Base-by-base conservation (phyloP, 805 yeast species). In the Cyberlindnera euphorbiae region DNA sequence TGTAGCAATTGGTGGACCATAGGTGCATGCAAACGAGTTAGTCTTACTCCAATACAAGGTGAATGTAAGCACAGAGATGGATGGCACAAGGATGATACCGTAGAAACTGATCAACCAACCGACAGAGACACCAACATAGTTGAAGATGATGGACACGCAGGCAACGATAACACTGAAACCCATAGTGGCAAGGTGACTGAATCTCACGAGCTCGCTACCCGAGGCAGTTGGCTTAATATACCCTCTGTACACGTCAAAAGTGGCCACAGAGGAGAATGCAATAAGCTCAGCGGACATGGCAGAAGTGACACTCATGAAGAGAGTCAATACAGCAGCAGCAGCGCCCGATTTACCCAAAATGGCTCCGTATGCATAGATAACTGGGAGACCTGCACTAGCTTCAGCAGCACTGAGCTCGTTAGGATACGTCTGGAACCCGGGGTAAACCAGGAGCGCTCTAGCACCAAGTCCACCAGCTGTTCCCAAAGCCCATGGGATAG, bases 321-420 rank as follows among this genome's bases (percentile, higher is more conserved):
- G 35, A 56, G 64, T 65, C 15, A 64, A 36, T 23, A 67, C 50
- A 1, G 61, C 66, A 9, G 66, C 66, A 17, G 60, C 67, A 12
- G 69, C 68, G 11, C 71, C 72, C 26, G 59, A 46, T 30, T 53
- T 58, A n/a, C 72, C 72, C 19, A 67, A 47, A 4, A 67, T 46
- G 35, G 89, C 84, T 15, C 72, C 58, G 40, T 57, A 42, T 2
- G 63, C 66, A 40, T 59, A 60, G 14, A 59, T 52, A 6, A 66
- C 55, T 4, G 68, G 64, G 32, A 66, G 35, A 12, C 69, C 69
- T 2, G 63, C 62, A 34, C 52, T 53, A 23, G 69, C 64, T 38
- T 71, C 71, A 4, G 46, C 55, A 0, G 53, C 37, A 6, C 63
- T 50, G 42, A 72, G 52, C 16, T 36, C 49, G 23, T 58, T 41